Evolutionary conservation across 2,329 filamentous ascomycete genomes (phyloP).

Genomic region (Zasmidium cellare): DNA sequence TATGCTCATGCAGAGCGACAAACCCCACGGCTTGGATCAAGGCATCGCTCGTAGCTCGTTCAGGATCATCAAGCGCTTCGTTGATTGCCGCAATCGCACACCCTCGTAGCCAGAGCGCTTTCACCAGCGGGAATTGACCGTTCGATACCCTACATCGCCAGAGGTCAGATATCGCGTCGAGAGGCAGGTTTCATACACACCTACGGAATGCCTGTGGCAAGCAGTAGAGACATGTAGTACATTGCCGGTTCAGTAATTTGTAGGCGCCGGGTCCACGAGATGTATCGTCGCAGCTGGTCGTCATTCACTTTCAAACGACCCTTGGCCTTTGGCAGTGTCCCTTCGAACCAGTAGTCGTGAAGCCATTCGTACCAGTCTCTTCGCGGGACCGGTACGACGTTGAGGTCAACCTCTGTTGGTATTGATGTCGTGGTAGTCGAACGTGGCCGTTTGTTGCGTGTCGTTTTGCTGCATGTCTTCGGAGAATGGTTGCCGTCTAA

Average conservation of each 20-base stretch:
- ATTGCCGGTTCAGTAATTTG: background rate
- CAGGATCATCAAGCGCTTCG: conserved; percentile 14
- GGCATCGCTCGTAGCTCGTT: conserved; percentile 13
- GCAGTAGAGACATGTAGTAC: background rate
- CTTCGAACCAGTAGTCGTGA: background rate
- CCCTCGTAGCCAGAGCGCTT: conserved; percentile 14
- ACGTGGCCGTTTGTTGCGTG: background rate
- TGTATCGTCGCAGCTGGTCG: background rate
- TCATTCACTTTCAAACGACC: background rate
- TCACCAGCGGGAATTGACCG: conserved; percentile 8
- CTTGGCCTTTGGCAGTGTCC: background rate
- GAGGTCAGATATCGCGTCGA: no score
- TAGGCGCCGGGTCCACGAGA: conserved; percentile 1
- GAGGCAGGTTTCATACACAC: no score
- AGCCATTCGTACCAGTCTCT: background rate
- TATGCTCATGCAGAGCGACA: conserved; percentile 17
- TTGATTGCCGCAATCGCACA: conserved; percentile 12
- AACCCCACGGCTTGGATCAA: conserved; percentile 17
- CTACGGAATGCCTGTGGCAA: background rate
- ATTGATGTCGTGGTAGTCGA: background rate
- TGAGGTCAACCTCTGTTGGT: background rate
- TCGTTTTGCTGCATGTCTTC: no score
- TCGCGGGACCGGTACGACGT: background rate
- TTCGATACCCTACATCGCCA: conserved; percentile 8
- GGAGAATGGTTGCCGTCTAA: no score